phyloP scores from a whole-genome alignment of 2,329 filamentous ascomycete genomes.

The Colletotrichum brevisporum region DNA sequence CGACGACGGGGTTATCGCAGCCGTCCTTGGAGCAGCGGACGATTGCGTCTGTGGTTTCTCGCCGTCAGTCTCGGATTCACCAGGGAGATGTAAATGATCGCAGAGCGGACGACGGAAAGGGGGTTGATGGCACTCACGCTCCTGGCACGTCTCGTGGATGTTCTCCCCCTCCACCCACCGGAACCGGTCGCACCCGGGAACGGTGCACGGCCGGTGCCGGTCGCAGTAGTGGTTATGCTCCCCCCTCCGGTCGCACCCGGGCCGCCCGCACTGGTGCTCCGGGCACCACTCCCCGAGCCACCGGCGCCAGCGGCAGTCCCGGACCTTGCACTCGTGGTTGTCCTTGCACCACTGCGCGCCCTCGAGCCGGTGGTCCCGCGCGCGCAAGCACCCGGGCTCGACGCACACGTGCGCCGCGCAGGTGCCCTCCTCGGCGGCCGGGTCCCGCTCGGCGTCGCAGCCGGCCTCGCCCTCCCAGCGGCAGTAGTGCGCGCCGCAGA shows the following conservation, averaged over 20 bases:
- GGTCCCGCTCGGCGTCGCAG: conserved; percentile 45
- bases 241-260: conserved; percentile 46
- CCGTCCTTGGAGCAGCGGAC: conserved; percentile 18
- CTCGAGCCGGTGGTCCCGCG: conserved; percentile 22
- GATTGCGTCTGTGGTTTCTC: conserved; percentile 16
- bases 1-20: conserved; percentile 33
- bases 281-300: conserved; percentile 44
- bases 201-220: conserved; percentile 41
- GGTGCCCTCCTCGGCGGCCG: conserved; percentile 29
- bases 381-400: conserved; percentile 45
- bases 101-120: neutral
- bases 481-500: conserved; percentile 50
- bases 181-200: conserved; percentile 31
- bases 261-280: conserved; percentile 46
- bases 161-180: conserved; percentile 37
- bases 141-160: conserved; percentile 41
- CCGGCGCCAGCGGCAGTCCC: conserved; percentile 44
- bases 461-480: conserved; percentile 42
- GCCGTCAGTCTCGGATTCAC: neutral
- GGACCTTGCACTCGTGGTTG: conserved; percentile 44
- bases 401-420: conserved; percentile 44
- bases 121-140: conserved; percentile 42
- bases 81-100: neutral
- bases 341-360: conserved; percentile 42
- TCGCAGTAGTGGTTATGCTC: conserved; percentile 43